These are phyloP conservation scores for Oryza meyeriana DNA, from an alignment of 176 grass and related monocot genomes.

Conservation along the genomic window DNA sequence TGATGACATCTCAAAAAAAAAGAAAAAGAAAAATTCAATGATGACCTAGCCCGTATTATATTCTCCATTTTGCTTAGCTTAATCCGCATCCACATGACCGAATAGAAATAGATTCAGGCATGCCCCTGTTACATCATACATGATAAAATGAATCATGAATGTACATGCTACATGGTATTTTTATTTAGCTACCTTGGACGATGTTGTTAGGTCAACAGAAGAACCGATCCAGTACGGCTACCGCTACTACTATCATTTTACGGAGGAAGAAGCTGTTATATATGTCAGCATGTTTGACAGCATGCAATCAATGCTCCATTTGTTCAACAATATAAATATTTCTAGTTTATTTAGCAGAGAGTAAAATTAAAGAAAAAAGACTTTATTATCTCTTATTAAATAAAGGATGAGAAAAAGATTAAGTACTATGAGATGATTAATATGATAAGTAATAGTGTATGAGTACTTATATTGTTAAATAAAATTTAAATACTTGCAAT, in stretches of 20 bases:
- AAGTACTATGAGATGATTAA: too few relatives aligned
- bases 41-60: background rate
- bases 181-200: background rate
- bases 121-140: background rate
- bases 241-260: too few relatives aligned
- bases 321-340: too few relatives aligned
- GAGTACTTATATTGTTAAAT: too few relatives aligned
- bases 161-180: conserved; percentile 16
- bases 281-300: conserved; percentile 7
- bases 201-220: background rate
- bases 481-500: too few relatives aligned
- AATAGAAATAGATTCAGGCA: background rate
- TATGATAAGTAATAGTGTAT: too few relatives aligned
- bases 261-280: background rate
- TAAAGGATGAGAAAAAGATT: too few relatives aligned
- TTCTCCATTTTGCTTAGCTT: background rate
- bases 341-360: too few relatives aligned
- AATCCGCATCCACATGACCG: background rate
- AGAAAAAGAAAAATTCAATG: background rate
- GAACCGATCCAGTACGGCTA: too few relatives aligned
- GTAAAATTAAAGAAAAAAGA: too few relatives aligned
- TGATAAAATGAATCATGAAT: background rate
- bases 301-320: background rate
- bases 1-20: background rate
- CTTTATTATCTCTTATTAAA: too few relatives aligned